Base-by-base conservation (phyloP, 176 grass and related monocot species). In the Cenchrus fungigraminus region DNA sequence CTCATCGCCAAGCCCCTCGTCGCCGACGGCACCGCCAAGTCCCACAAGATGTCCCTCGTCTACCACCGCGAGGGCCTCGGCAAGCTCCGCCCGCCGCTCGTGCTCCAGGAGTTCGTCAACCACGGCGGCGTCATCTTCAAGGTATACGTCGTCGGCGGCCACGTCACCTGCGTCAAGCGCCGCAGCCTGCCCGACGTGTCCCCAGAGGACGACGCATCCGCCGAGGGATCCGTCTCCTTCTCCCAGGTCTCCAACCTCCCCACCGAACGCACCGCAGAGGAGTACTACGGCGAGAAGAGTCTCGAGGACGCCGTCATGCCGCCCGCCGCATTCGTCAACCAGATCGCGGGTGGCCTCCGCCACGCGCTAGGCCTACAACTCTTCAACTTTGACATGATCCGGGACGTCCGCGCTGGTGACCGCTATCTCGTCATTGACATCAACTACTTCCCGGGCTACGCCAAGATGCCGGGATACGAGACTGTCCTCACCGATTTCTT, bases 71-170 rank as follows among this genome's bases (percentile, higher is more conserved):
- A 97, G 2, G 95, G 92, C 4, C 87, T 97, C 34, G 61, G 34
- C 52, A 89, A 92, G 90, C 90, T 94, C 68, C 91, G 90, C 74
- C 92, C 95, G 5, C 95, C 95, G 43, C 92, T 97, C 49, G 95
- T 97, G 69, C 92, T 97, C 28, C 95, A 97, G 71, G 95, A 97
- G 87, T 97, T 97, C 85, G 90, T 97, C 79, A 97, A 97, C 84
- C 95, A 97, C 57, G 95, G 95, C 19, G 95, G 95, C 77, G 90
- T 97, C 67, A 94, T 97, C 64, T 97, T 97, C 83, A 97, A 97
- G 92, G 95, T 97, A 47, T 97, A 97, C 73, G 92, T 92, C 67
- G 95, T 97, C 70, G 95, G 90, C 63, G 85, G 79, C 17, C 75
- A 88, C 81, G 90, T 97, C 73, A 91, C 90, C 22, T 97, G 95